These are phyloP conservation scores for Aspergillus bridgeri DNA, from an alignment of 495 filamentous ascomycete genomes.

Conservation along the genomic window DNA sequence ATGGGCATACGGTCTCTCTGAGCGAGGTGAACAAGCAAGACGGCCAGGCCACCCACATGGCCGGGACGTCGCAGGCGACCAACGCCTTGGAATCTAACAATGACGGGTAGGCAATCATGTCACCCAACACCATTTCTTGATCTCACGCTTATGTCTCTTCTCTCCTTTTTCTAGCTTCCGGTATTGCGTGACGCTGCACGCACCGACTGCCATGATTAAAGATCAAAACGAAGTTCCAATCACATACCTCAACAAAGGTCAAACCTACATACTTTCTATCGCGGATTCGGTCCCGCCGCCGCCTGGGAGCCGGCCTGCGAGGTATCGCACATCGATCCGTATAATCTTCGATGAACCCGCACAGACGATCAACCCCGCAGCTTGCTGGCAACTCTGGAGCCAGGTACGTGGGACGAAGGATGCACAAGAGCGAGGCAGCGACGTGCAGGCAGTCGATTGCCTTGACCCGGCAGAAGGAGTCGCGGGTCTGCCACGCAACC, in stretches of 20 bases:
- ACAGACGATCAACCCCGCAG: constrained; percentile 71
- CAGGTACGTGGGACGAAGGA: constrained; percentile 87
- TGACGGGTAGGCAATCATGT: neutral
- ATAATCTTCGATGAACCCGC: constrained; percentile 93
- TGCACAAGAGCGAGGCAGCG: constrained; percentile 82
- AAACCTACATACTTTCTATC: constrained; percentile 78
- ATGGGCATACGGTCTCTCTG: neutral
- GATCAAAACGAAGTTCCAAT: constrained; percentile 80
- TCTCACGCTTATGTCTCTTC: neutral
- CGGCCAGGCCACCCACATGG: neutral
- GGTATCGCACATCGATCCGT: constrained; percentile 80
- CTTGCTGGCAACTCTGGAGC: constrained; percentile 95
- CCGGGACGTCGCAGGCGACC: neutral
- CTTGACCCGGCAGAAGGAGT: constrained; percentile 71
- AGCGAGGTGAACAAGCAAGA: neutral
- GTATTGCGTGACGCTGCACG: constrained; percentile 79
- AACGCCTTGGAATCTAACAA: neutral
- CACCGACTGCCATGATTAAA: constrained; percentile 94
- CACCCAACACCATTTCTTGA: neutral
- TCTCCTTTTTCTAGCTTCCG: constrained; percentile 62
- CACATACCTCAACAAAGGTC: constrained; percentile 95
- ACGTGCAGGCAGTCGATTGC: constrained; percentile 86
- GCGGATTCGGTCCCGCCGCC: constrained; percentile 54
- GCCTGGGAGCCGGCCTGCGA: constrained; percentile 46
- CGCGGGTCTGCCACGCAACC: constrained; percentile 63